These are phyloP conservation scores for Grigorovia humatica DNA, from an alignment of 805 yeast genomes.

Conservation along the genomic window DNA sequence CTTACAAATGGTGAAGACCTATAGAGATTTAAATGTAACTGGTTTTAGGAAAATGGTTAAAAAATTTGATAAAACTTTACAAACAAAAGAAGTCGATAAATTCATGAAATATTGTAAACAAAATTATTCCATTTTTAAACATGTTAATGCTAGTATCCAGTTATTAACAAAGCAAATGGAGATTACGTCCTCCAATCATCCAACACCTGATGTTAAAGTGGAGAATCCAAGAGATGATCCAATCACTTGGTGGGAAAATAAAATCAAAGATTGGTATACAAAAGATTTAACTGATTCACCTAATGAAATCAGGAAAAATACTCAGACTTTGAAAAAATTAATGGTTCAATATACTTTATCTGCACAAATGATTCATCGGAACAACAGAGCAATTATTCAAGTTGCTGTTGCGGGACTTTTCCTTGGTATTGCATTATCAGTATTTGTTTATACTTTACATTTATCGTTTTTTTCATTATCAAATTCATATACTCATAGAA, in stretches of 20 bases:
- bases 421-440: slow-evolving; percentile 61
- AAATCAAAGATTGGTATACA: slow-evolving; percentile 32
- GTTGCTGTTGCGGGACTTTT: slow-evolving; percentile 57
- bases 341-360: slow-evolving; percentile 22
- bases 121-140: slow-evolving; percentile 20
- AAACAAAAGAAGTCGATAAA: slow-evolving; percentile 17
- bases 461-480: slow-evolving; percentile 37
- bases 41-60: slow-evolving; percentile 85
- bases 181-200: slow-evolving; percentile 10
- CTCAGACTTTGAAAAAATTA: slow-evolving; percentile 21
- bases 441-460: slow-evolving; percentile 50
- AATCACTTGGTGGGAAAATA: slow-evolving; percentile 22
- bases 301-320: slow-evolving; percentile 21
- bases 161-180: slow-evolving; percentile 20
- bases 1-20: slow-evolving; percentile 31
- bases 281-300: slow-evolving; percentile 24
- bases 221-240: slow-evolving; percentile 21
- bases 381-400: slow-evolving; percentile 26
- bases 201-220: slow-evolving; percentile 9
- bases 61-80: slow-evolving; percentile 64
- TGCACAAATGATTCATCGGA: slow-evolving; percentile 28
- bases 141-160: slow-evolving; percentile 18
- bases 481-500: slow-evolving; percentile 36
- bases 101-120: slow-evolving; percentile 22
- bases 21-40: slow-evolving; percentile 67